Evolutionary conservation across 169 alveolate species (phyloP), one percentile per base, ranked within the genome.

Genomic region (Eimeria brunetti): DNA sequence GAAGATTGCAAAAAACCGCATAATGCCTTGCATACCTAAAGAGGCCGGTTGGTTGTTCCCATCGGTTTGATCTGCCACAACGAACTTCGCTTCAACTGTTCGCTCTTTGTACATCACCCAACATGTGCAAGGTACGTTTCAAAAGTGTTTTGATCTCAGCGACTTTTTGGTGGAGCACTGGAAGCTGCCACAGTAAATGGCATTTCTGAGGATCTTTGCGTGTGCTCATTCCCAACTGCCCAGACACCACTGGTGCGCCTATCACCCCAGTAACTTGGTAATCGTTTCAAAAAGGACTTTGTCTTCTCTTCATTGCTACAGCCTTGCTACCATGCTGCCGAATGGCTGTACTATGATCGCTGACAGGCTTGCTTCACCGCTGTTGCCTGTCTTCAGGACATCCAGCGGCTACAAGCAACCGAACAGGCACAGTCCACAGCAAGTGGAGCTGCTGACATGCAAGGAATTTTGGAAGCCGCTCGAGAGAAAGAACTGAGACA

Each of bases 141-240:
- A 51, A 56, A 27, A 56, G 41, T 53, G 90, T 8, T 36, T 9
- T 53, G 75, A 53, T 33, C 36, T 51, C 92, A 86, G 92, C 60
- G 71, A 44, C 92, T 86, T 27, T 62, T 86, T 22, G 92, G 80
- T 20, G 92, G 92, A 58, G 92, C 81, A 9, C 80, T 86, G 64
- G 92, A 86, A 49, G 53, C 83, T 64, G 22, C 62, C 62, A 38
- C 67, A 41, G 92, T 62, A 44, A 53, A 44, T 41, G 71, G 92
- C 83, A 86, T 86, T 62, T 36, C 22, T 16, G 92, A 86, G 27
- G 44, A 44, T 49, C 73, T 86, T 62, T 41, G 81, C n/a, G 81
- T 86, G 60, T 86, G 58, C 33, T 86, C 92, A 51, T 86, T 86
- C 27, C 92, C 92, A 64, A 86, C 78, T 33, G 41, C 51, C 69